A percentile compares a stretch with the other conserved stretches of the same genome.
phyloP scores from a whole-genome alignment of 768 basidiomycete species.

The Dentipellis sp. region DNA sequence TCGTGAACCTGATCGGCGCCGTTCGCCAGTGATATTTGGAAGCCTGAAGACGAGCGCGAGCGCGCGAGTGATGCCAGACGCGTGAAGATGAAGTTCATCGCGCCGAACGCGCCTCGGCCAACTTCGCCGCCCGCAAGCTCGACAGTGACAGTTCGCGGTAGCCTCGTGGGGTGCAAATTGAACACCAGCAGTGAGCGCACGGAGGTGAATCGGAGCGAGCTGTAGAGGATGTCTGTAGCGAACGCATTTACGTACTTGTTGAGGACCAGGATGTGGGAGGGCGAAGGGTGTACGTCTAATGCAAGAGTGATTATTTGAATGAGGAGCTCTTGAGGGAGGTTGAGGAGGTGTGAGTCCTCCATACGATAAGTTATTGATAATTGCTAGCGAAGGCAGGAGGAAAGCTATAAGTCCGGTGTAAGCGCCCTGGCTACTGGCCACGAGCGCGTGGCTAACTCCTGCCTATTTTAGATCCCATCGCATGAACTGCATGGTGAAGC shows the following conservation, averaged over 20 bases:
- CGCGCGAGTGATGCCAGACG: background rate
- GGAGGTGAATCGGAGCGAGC: conserved; percentile 5
- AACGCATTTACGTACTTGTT: conserved; percentile 6
- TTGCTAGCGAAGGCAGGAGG: background rate
- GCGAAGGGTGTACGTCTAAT: conserved; percentile 5
- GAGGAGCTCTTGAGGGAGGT: conserved; percentile 10
- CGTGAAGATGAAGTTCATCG: conserved; percentile 4
- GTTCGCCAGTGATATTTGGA: too few relatives aligned
- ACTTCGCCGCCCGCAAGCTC: conserved; percentile 11
- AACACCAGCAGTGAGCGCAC: conserved; percentile 4
- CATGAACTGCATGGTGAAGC: too few relatives aligned
- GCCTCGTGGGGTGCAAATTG: background rate
- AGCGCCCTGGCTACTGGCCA: too few relatives aligned
- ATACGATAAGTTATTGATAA: too few relatives aligned
- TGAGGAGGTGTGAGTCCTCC: background rate
- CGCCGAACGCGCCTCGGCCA: conserved; percentile 9
- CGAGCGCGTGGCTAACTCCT: too few relatives aligned
- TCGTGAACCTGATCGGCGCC: too few relatives aligned
- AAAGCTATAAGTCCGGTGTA: background rate
- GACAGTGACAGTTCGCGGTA: conserved; percentile 5
- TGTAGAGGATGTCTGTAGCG: conserved; percentile 7
- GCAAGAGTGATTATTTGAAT: background rate
- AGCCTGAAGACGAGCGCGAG: too few relatives aligned
- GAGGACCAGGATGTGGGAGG: conserved; percentile 10
- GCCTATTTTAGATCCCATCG: too few relatives aligned